phyloP scores from a whole-genome alignment of 352 stramenopile genomes.

The Pythium brachiatum region DNA sequence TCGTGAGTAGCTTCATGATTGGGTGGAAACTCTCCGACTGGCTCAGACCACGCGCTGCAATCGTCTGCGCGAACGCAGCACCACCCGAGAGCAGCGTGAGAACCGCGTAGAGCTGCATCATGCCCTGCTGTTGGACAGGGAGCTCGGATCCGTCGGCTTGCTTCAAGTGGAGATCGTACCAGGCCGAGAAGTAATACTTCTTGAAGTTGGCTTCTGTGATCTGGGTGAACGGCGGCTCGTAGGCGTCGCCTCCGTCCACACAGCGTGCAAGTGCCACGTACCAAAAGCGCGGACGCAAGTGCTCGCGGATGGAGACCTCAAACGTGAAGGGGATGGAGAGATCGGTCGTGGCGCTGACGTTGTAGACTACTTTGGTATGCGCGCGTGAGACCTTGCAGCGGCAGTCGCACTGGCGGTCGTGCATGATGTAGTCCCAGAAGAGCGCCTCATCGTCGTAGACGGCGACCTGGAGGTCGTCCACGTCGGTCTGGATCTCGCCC shows the following conservation, averaged over 20 bases:
- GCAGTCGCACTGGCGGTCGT: slow-evolving; percentile 55
- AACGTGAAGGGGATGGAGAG: slow-evolving; percentile 55
- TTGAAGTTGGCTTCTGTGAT: slow-evolving; percentile 71
- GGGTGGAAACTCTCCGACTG: slow-evolving; percentile 75
- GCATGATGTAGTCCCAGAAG: slow-evolving; percentile 81
- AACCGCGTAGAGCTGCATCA: slow-evolving; percentile 50
- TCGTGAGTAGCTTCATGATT: slow-evolving; percentile 70
- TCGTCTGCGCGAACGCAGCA: slow-evolving; percentile 36
- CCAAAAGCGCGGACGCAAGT: slow-evolving; percentile 68
- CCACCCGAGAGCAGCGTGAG: slow-evolving; percentile 42
- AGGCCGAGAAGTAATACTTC: slow-evolving; percentile 78
- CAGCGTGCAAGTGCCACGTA: slow-evolving; percentile 72
- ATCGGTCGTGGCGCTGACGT: slow-evolving; percentile 49
- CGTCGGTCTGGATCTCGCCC: slow-evolving; percentile 61
- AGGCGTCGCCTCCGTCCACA: slow-evolving; percentile 58
- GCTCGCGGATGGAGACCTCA: slow-evolving; percentile 58
- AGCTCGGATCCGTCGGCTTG: slow-evolving; percentile 62
- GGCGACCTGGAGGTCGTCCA: slow-evolving; percentile 57
- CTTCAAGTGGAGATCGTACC: slow-evolving; percentile 79
- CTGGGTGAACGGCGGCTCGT: slow-evolving; percentile 55
- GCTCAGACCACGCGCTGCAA: slow-evolving; percentile 42
- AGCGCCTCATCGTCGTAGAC: slow-evolving; percentile 80
- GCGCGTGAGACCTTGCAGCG: slow-evolving; percentile 63
- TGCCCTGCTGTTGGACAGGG: slow-evolving; percentile 59
- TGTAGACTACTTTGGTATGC: slow-evolving; percentile 70